Evolutionary conservation across 352 stramenopile genomes (phyloP), one percentile per base, ranked within the genome.

Genomic region (Globisporangium echinulatum): DNA sequence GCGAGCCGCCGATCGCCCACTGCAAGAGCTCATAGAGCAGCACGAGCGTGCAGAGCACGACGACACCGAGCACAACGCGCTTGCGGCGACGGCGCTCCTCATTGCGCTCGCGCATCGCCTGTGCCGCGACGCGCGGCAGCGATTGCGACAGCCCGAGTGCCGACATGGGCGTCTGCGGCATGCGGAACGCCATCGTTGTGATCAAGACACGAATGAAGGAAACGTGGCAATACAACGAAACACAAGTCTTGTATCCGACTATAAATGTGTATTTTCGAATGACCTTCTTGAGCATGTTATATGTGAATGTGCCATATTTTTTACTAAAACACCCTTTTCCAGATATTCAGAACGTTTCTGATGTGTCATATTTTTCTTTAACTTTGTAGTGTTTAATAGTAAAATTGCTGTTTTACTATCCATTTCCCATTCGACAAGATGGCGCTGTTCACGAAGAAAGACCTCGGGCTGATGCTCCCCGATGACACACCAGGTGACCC

Each of bases 401-500:
- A 2, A 25, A 25, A 25, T 25, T 25, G 19, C 19, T 25, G 19
- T 33, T 33, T 33, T 33, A 3, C 25, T 33, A 33, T 33, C 25
- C 25, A 33, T 33, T 3, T 33, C 25, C 0, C 2, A 33, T 3
- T 33, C 54, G 19, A 14, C 14, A 51, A 19, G 38, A 93, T 95
- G 86, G 75, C 82, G 62, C 74, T 90, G 54, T 96, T 95, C 71
- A 89, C 75, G 59, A 95, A 95, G 75, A 93, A 92, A 60, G 86
- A 95, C 67, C 62, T 96, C 44, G 86, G 75, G 44, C 62, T 92
- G 11, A 63, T 93, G 56, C 76, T 96, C 51, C 86, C 84, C 17
- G 86, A 96, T 58, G 82, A 92, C 67, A 75, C 77, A 10, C 80
- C 86, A 0, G 85, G 82, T 4, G 85, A 96, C 53, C 81, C 81